phyloP scores from a whole-genome alignment of 768 basidiomycete species.

The Psilocybe subaeruginosa region DNA sequence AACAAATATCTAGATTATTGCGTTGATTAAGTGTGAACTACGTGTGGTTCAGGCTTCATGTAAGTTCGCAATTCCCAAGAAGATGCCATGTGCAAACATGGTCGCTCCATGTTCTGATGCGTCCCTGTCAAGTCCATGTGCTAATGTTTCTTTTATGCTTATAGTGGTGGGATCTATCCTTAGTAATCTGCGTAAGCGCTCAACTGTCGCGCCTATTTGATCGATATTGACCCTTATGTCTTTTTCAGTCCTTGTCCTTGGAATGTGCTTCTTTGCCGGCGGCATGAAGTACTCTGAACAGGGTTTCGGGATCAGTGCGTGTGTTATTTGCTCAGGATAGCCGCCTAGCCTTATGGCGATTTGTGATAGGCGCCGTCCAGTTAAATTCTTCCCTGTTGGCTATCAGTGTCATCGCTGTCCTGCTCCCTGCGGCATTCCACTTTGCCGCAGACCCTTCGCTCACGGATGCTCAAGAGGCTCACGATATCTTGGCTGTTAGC shows the following conservation, averaged over 20 bases:
- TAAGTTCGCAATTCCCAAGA: constrained; percentile 36
- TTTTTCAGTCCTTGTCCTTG: constrained; percentile 70
- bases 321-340: constrained; percentile 4
- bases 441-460: constrained; percentile 40
- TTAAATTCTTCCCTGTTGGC: constrained; percentile 76
- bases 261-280: constrained; percentile 92
- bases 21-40: constrained; percentile 58
- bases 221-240: constrained; percentile 3
- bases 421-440: constrained; percentile 83
- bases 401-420: constrained; percentile 78
- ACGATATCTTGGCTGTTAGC: constrained; percentile 66
- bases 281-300: constrained; percentile 80
- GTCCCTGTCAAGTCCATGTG: background rate
- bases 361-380: constrained; percentile 55
- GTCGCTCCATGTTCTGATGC: background rate
- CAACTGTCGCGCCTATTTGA: constrained; percentile 8
- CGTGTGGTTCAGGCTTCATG: constrained; percentile 80
- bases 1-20: constrained; percentile 43
- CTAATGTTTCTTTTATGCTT: constrained; percentile 16
- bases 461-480: constrained; percentile 29
- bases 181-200: constrained; percentile 73
- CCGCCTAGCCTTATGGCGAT: constrained; percentile 2
- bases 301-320: constrained; percentile 74
- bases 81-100: constrained; percentile 1
- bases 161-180: constrained; percentile 87